Evolutionary conservation across 768 basidiomycete species (phyloP), one percentile per base, ranked within the genome.

Genomic region (Leccinum disarticulatum): DNA sequence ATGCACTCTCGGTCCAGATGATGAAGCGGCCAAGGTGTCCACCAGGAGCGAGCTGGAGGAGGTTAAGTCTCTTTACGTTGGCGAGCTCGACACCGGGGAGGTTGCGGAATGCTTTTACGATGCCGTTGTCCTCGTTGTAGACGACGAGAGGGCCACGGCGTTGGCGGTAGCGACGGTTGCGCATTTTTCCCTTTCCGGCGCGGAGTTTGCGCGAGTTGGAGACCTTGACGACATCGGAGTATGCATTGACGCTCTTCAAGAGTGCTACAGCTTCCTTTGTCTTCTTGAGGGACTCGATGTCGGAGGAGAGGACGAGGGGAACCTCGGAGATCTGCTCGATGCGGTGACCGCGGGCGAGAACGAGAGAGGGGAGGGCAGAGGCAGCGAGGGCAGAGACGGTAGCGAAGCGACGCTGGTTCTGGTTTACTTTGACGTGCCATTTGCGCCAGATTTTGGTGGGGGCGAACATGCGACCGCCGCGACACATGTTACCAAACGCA

Each of bases 401-500:
- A 57, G 97, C 97, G 77, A 94, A 99, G 65, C 97, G 91, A 76
- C 92, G 92, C 80, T 98, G 95, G 85, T 95, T 96, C 83, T 95
- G 92, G 88, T 95, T 95, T 62, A 98, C 92, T 83, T 98, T 99
- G 82, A 98, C 91, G 81, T 99, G 97, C 97, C 97, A 99, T 77
- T 88, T 95, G 80, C 96, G 90, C 96, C 95, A 98, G 74, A 87
- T 92, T 84, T 97, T 98, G 80, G 96, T 98, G 17, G 97, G 97
- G 30, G 96, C 96, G 79, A 99, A 98, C 97, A 99, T 98, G 74
- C 97, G 94, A 82, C 97, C 97, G 74, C 97, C 96, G 78, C 97
- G 92, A 84, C 96, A 98, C 97, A 99, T 98, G 90, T 98, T 98
- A 73, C 97, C 97, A 81, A 98, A 98, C 33, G 97, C 97, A 76